Base-by-base conservation (phyloP, 2,329 filamentous ascomycete genomes). In the Penicillium oxalicum region DNA sequence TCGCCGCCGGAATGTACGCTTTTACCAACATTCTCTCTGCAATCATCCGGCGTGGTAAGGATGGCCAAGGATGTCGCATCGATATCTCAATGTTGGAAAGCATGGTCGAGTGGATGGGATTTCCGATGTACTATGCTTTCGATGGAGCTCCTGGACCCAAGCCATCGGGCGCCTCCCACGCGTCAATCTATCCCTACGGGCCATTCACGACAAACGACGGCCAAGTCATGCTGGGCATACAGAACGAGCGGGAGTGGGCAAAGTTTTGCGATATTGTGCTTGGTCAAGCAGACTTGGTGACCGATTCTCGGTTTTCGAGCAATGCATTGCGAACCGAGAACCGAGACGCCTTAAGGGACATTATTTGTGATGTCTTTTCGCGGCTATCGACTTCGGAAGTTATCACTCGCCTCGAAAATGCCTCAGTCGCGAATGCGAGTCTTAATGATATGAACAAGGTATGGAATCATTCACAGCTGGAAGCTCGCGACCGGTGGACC, bases 51-150 rank as follows among this genome's bases (percentile, higher is more conserved):
- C 72, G 78, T 0, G 65, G 61, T 1, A 77, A 73, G 53, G 76
- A 76, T 0, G 75, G 76, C 0, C 63, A 64, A 28, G 78, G 78
- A 0, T 73, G 70, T 29, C 68, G 71, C 13, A 69, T 81, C 18
- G 78, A 81, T 38, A 74, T 81, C 12, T 78, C 76, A 1, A 81
- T 81, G 78, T 65, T 81, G 6, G 78, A 81, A 57, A 72, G 73
- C 41, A 78, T 81, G 77, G 69, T 74, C 0, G 78, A 81, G 56
- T 81, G 79, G 78, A 81, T 81, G 78, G 66, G 66, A 0, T 81
- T 80, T 41, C 78, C 77, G 0, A 60, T 79, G 55, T 78, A 81
- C 55, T 81, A 81, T 50, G 65, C 77, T 0, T 77, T 70, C 51
- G 62, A 77, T 2, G 72, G 69, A 2, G 71, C 74, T 2, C 52